Conservation (phyloP, 108 stramenopile genomes). For the Phaeodactylum tricornutum region DNA sequence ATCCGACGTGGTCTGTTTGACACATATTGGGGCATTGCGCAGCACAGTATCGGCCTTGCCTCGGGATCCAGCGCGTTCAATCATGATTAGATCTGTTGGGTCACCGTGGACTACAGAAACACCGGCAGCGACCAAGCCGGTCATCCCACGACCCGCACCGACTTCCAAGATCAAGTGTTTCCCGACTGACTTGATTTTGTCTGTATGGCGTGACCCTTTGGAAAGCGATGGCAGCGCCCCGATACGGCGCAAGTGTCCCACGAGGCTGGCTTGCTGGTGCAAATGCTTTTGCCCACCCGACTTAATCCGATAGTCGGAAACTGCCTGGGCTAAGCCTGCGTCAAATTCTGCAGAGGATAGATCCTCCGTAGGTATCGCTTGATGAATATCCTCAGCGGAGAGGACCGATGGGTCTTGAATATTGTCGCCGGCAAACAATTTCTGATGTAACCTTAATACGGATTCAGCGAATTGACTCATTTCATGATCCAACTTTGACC, state of each 20-base stretch:
- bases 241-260: conserved; percentile 50
- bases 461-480: conserved; percentile 38
- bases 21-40: conserved; percentile 14
- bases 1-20: too few relatives aligned
- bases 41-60: conserved; percentile 71
- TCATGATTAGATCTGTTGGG: conserved; percentile 32
- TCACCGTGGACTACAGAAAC: conserved; percentile 18
- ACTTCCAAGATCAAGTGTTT: conserved; percentile 47
- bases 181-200: neutral
- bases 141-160: conserved; percentile 80
- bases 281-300: conserved; percentile 63
- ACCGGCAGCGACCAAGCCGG: conserved; percentile 59
- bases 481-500: conserved; percentile 24
- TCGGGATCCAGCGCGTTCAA: conserved; percentile 67
- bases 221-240: conserved; percentile 22
- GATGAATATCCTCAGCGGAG: conserved; percentile 39
- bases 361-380: conserved; percentile 40
- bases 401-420: conserved; percentile 2
- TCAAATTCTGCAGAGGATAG: conserved; percentile 39
- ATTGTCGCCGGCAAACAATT: conserved; percentile 21
- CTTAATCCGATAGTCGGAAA: conserved; percentile 37
- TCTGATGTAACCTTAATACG: conserved; percentile 43
- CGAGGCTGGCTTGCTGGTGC: conserved; percentile 61
- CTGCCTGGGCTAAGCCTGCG: conserved; percentile 21
- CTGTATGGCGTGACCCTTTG: neutral